Percentiles rank a stretch among this genome's conserved stretches.
phyloP scores from a whole-genome alignment of 768 basidiomycete genomes.

The Lactarius sp. region DNA sequence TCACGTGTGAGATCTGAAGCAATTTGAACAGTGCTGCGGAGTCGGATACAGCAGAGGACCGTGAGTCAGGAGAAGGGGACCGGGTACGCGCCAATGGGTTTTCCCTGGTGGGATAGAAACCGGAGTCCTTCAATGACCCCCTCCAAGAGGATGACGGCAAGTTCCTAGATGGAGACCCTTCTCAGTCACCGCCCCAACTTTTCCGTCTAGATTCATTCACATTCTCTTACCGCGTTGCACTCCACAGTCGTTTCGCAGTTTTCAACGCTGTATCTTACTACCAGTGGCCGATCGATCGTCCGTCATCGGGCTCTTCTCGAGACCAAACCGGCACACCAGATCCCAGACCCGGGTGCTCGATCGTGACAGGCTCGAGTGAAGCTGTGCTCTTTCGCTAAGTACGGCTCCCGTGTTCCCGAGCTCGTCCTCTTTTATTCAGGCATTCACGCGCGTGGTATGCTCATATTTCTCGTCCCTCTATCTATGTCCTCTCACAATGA shows the following conservation, averaged over 20 bases:
- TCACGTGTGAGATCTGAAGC: not conserved
- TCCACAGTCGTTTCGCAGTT: not conserved
- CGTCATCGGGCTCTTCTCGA: not conserved
- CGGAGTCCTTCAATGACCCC: too few relatives aligned
- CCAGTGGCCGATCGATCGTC: slow-evolving; percentile 7
- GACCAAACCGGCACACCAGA: not conserved
- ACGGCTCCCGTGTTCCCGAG: not conserved
- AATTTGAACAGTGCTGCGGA: not conserved
- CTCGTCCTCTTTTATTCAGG: slow-evolving; percentile 11
- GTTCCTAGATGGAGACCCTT: not conserved
- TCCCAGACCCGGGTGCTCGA: not conserved
- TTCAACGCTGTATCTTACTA: too few relatives aligned
- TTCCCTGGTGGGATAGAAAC: too few relatives aligned
- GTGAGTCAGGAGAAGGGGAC: not conserved
- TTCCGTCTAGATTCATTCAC: too few relatives aligned
- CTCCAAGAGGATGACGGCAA: too few relatives aligned
- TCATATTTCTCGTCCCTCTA: not conserved
- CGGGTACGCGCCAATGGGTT: not conserved
- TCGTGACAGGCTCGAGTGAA: not conserved
- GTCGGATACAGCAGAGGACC: not conserved
- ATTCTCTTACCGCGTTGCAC: too few relatives aligned
- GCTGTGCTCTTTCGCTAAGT: not conserved
- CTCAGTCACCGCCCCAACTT: not conserved
- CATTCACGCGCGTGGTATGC: not conserved
- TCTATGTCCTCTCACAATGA: slow-evolving; percentile 8